Evolutionary conservation across 2,329 filamentous ascomycete genomes (phyloP), one percentile per base, ranked within the genome.

Genomic region (Thelonectria discophora): DNA sequence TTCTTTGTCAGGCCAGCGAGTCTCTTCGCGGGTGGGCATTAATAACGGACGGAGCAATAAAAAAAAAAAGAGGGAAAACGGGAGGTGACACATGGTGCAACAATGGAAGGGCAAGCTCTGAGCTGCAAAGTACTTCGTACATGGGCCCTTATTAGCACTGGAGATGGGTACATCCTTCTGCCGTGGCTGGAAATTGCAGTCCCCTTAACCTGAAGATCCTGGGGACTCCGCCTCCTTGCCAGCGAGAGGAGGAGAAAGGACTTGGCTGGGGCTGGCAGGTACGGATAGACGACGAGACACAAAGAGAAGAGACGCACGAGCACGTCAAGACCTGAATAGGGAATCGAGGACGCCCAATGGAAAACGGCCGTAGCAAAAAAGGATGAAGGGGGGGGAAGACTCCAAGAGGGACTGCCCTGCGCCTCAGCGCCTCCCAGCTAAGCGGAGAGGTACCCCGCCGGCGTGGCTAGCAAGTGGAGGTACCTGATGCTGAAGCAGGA

Each of bases 401-500:
- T 24, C 24, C 24, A 24, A 7, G n/a, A n/a, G n/a, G 4, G 7
- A 7, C 24, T 4, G 24, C 45, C 50, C 52, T 60, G 58, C 47
- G 58, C 58, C 53, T 43, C 54, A 49, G 54, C 54, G 45, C 54
- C 54, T 34, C 18, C 52, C 52, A 47, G 43, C 52, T 56, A 56
- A 37, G 32, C 48, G 21, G 30, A 40, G 32, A 60, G 48, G 58
- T 60, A 60, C 52, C 58, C 58, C 52, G 52, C 52, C 58, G 54
- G 52, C 39, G 47, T 60, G 52, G 52, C 52, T 52, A 60, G 58
- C 58, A 52, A 40, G 58, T 56, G 52, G 58, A 60, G 58, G 58
- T 60, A 60, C 58, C 58, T 60, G 58, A 60, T 56, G 52, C 58
- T 60, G 58, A 60, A 60, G 58, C 58, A 60, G 50, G 24, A 47